These are phyloP conservation scores for Ceratobasidium sp. DNA, from an alignment of 1,284 basidiomycete genomes.

Conservation along the genomic window DNA sequence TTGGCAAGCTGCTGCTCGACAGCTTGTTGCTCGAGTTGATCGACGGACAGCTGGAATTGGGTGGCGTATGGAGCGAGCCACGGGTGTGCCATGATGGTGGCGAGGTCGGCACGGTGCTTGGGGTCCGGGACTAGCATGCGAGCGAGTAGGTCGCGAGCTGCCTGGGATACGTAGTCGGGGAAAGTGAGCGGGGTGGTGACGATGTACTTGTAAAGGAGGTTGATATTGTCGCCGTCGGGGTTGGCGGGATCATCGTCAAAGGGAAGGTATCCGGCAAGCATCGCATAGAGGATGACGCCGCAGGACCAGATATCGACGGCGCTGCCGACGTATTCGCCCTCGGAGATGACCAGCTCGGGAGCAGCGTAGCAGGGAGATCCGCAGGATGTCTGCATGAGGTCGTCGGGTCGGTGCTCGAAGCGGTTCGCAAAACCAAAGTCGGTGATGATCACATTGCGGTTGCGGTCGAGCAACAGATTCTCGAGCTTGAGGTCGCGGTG, in stretches of 20 bases:
- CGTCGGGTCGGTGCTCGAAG: slow-evolving; percentile 90
- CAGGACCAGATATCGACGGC: slow-evolving; percentile 99
- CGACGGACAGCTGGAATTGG: slow-evolving; percentile 75
- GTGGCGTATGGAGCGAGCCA: slow-evolving; percentile 80
- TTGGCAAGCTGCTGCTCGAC: slow-evolving; percentile 88
- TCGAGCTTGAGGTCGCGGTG: slow-evolving; percentile 99
- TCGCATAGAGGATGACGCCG: slow-evolving; percentile 98
- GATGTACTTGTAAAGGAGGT: slow-evolving; percentile 99
- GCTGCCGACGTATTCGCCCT: slow-evolving; percentile 97
- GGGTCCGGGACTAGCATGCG: slow-evolving; percentile 92
- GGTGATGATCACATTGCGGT: slow-evolving; percentile 99
- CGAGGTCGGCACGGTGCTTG: slow-evolving; percentile 75
- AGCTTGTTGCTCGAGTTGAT: slow-evolving; percentile 81
- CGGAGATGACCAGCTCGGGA: slow-evolving; percentile 98
- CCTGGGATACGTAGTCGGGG: slow-evolving; percentile 88
- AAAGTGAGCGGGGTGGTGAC: slow-evolving; percentile 95
- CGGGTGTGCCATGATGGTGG: slow-evolving; percentile 80
- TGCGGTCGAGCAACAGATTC: slow-evolving; percentile 95
- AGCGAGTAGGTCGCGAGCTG: slow-evolving; percentile 77
- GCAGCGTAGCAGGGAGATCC: slow-evolving; percentile 99
- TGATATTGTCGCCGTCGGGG: slow-evolving; percentile 99
- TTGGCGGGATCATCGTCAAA: slow-evolving; percentile 99
- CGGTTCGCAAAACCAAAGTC: slow-evolving; percentile 99
- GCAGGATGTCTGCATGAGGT: slow-evolving; percentile 99
- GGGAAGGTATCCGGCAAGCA: slow-evolving; percentile 99